Base-by-base conservation (phyloP, 495 filamentous ascomycete genomes). In the Jackrogersella minutella region DNA sequence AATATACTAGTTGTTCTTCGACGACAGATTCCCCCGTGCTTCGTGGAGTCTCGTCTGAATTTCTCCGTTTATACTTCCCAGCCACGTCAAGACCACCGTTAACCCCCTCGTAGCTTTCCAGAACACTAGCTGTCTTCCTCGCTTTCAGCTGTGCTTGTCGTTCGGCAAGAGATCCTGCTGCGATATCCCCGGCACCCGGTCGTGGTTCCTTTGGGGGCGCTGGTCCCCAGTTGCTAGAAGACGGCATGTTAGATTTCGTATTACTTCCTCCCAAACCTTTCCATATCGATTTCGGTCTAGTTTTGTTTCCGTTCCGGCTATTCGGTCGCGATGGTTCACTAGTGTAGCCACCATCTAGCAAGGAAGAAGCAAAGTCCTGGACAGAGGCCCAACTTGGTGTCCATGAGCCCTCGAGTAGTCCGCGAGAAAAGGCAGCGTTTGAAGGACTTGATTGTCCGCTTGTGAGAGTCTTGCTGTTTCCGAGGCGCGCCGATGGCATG, bases 1-100 rank as follows among this genome's bases (percentile, higher is more conserved):
- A 80, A 76, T 99, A 99, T 11, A 92, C 93, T 55, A 97, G 73
- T 16, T 88, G 84, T 39, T 93, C 91, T 51, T 87, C 85, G 24
- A 85, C 82, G 34, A 81, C 68, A 33, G 87, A 73, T 55, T 79
- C 68, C 52, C 50, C 70, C 9, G 73, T 62, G 26, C 54, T 58
- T 28, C 72, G 73, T 14, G 74, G 33, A 17, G 75, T 74, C 47
- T 86, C 85, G 47, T 82, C 79, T 17, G 84, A 86, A n/a, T 71
- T 83, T 56, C 84, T 74, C 65, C 79, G 76, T 71, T 87, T 87
- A 67, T 80, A 83, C 53, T 75, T 80, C 8, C 82, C 79, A 16
- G 76, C 53, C 10, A 79, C 72, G 60, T 85, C 81, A 47, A 82
- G 51, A 1, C 76, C 78, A n/a, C 77, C 78, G 54, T 81, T 82